These are phyloP conservation scores for Conticribra weissflogii DNA, from an alignment of 108 stramenopile species.

Conservation along the genomic window DNA sequence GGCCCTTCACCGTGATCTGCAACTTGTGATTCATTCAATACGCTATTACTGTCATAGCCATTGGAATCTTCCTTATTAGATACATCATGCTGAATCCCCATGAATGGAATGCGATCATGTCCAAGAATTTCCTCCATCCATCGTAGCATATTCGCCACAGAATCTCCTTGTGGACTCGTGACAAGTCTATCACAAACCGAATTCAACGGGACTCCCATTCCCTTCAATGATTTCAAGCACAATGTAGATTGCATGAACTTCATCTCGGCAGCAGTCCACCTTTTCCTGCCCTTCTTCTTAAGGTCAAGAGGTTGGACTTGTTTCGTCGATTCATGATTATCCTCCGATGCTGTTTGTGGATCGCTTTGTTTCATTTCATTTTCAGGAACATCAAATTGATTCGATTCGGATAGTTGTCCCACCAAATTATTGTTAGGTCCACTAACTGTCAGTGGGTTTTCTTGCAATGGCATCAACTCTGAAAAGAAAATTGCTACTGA, in stretches of 20 bases:
- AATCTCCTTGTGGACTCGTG: constrained; percentile 1
- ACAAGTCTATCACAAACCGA: constrained; percentile 63
- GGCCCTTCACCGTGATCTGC: no score
- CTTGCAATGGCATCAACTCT: neutral
- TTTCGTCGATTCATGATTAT: neutral
- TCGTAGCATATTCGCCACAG: neutral
- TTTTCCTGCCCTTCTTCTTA: constrained; percentile 47
- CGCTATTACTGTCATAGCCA: no score
- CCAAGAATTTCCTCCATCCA: constrained; percentile 6
- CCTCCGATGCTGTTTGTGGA: no score
- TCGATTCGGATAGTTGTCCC: no score
- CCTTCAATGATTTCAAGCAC: constrained; percentile 24
- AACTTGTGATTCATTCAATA: no score
- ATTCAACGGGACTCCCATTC: constrained; percentile 62
- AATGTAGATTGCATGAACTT: constrained; percentile 34
- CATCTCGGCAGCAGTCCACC: constrained; percentile 23
- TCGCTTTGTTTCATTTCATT: no score
- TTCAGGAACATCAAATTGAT: no score
- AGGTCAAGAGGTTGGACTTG: constrained; percentile 26
- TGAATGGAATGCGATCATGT: constrained; percentile 5
- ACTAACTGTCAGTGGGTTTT: neutral
- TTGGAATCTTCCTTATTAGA: no score
- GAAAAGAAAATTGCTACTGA: constrained; percentile 20
- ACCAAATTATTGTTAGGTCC: no score
- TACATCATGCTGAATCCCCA: constrained; percentile 9